Conservation (phyloP, 192 early-diverging fungal species). For the Dissophora ornata region DNA sequence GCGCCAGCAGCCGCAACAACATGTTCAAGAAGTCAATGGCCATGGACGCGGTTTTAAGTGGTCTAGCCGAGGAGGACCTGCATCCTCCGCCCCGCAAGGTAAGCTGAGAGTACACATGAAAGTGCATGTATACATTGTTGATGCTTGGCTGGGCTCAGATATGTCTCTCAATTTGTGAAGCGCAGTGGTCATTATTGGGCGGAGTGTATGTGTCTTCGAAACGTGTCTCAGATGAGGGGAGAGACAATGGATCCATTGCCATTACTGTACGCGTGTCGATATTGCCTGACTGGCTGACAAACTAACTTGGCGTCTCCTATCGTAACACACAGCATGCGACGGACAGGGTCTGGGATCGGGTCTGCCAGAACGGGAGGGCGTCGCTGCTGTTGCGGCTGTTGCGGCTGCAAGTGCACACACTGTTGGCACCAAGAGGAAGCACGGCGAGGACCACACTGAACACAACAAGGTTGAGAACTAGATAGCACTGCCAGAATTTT, state of each 20-base stretch:
- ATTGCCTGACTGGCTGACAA: too few relatives aligned
- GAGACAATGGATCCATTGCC: too few relatives aligned
- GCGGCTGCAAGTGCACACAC: background rate
- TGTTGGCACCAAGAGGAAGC: conserved; percentile 5
- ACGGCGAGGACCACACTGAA: background rate
- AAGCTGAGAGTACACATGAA: background rate
- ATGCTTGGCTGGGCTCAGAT: too few relatives aligned
- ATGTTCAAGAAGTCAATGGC: background rate
- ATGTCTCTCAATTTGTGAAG: too few relatives aligned
- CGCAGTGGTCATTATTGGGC: too few relatives aligned
- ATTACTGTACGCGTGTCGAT: too few relatives aligned
- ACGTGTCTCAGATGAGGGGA: too few relatives aligned
- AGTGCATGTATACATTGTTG: background rate
- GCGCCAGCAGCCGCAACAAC: conserved; percentile 3
- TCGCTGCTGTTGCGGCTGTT: background rate
- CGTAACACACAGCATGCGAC: background rate
- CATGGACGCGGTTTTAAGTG: background rate
- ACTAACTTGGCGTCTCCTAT: too few relatives aligned
- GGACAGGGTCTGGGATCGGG: background rate
- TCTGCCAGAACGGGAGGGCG: background rate
- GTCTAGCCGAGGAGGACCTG: background rate
- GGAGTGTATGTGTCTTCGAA: too few relatives aligned
- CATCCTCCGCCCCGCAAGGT: conserved; percentile 1
- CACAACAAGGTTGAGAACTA: too few relatives aligned
- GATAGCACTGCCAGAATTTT: too few relatives aligned